A percentile compares a stretch with the other conserved stretches of the same genome.
Evolutionary conservation across 306 rosid species (phyloP).

Genomic region (Aeschynomene evenia): DNA sequence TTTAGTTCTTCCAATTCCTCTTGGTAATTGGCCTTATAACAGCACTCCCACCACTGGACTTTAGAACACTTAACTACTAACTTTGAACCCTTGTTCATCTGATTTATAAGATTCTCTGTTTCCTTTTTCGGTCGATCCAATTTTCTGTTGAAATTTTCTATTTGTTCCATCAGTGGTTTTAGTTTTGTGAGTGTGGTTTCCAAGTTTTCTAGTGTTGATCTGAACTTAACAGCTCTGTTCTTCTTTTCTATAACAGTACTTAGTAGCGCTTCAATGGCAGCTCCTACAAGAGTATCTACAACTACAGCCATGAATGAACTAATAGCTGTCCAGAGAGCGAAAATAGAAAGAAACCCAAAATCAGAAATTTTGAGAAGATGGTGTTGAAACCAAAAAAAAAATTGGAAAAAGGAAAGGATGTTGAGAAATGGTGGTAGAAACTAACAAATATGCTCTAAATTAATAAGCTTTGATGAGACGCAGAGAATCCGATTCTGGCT

Average conservation of each 20-base stretch:
- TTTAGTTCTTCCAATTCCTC: conserved; percentile 39
- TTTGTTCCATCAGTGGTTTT: conserved; percentile 26
- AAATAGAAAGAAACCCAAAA: neutral
- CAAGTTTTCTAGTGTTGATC: conserved; percentile 22
- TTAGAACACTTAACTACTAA: conserved; percentile 40
- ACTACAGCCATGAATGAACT: conserved; percentile 9
- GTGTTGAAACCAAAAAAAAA: too few relatives aligned
- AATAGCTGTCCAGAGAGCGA: neutral
- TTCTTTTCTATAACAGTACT: neutral
- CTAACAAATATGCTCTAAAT: neutral
- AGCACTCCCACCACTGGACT: conserved; percentile 37
- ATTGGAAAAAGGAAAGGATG: neutral
- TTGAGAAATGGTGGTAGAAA: too few relatives aligned
- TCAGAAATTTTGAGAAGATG: neutral
- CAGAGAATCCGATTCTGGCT: neutral
- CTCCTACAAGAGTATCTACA: conserved; percentile 26
- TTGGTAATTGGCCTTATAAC: conserved; percentile 22
- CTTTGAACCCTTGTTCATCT: conserved; percentile 24
- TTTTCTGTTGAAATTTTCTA: neutral
- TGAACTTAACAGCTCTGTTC: conserved; percentile 23
- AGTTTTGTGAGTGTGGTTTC: conserved; percentile 5
- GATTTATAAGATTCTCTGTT: neutral
- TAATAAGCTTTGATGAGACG: neutral
- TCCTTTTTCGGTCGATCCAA: conserved; percentile 32
- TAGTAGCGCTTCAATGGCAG: conserved; percentile 17